Percentiles rank a stretch among this genome's conserved stretches.
Evolutionary conservation across 2,329 filamentous ascomycete genomes (phyloP).

Genomic region (Trichoderma oligosporum): DNA sequence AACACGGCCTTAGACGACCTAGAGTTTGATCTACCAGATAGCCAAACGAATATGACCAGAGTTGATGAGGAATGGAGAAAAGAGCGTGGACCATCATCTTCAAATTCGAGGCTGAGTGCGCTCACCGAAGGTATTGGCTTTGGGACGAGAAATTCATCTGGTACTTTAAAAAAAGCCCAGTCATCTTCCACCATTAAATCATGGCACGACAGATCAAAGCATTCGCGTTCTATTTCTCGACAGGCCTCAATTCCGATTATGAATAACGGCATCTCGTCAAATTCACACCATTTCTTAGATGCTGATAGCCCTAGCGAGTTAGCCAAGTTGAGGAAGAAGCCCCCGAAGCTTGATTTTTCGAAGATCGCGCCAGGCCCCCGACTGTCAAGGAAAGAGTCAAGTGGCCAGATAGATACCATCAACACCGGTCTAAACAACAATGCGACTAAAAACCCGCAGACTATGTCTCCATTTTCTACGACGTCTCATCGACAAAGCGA

Average conservation of each 20-base stretch:
- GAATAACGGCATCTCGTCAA: conserved; percentile 51
- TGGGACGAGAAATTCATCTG: conserved; percentile 40
- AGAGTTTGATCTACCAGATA: conserved; percentile 17
- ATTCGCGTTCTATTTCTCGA: conserved; percentile 55
- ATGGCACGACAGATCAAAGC: conserved; percentile 55
- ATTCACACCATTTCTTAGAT: conserved; percentile 37
- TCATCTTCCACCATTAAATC: conserved; percentile 55
- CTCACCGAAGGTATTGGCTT: conserved; percentile 23
- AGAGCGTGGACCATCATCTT: conserved; percentile 46
- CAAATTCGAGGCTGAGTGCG: conserved; percentile 24
- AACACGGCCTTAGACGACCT: conserved; percentile 33
- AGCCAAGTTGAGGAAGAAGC: conserved; percentile 39
- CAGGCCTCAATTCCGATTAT: conserved; percentile 58
- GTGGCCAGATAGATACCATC: conserved; percentile 35
- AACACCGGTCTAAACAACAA: conserved; percentile 29
- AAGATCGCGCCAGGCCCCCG: conserved; percentile 38
- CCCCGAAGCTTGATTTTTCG: conserved; percentile 48
- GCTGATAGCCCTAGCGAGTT: conserved; percentile 34
- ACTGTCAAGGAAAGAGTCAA: conserved; percentile 28
- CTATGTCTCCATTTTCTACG: conserved; percentile 38
- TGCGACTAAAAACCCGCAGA: conserved; percentile 41
- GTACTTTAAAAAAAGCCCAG: conserved; percentile 43
- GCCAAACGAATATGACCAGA: conserved; percentile 25
- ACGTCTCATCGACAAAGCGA: conserved; percentile 26
- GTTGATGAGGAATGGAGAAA: conserved; percentile 39